Percentiles rank a stretch among this genome's conserved stretches.
phyloP scores from a whole-genome alignment of 257 asterid species.

The Leptodermis oblonga region DNA sequence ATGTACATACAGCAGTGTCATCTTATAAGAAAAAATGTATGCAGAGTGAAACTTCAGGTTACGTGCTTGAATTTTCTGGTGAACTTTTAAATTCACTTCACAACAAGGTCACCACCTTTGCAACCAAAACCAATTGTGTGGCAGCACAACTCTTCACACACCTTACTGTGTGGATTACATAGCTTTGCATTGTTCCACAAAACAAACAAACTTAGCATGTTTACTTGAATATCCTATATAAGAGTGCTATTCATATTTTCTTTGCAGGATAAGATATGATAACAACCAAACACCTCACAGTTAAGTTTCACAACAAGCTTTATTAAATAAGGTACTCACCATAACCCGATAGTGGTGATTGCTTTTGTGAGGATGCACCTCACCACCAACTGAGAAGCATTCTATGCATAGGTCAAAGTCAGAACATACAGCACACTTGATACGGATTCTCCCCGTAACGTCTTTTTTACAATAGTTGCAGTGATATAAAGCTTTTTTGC shows the following conservation, averaged over 20 bases:
- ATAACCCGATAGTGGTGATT: constrained; percentile 71
- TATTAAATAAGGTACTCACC: constrained; percentile 43
- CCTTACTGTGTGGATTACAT: background rate
- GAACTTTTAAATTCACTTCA: background rate
- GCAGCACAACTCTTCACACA: background rate
- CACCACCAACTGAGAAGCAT: constrained; percentile 88
- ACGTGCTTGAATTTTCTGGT: background rate
- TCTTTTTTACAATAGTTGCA: constrained; percentile 86
- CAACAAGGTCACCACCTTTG: background rate
- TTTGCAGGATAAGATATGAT: background rate
- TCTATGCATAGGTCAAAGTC: constrained; percentile 86
- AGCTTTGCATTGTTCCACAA: background rate
- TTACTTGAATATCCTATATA: background rate
- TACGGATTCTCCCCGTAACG: constrained; percentile 68
- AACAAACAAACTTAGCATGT: background rate
- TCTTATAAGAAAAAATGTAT: background rate
- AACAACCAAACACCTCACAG: background rate
- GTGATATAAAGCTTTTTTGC: constrained; percentile 74
- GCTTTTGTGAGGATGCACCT: constrained; percentile 82
- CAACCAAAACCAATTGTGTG: background rate
- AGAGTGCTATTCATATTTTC: background rate
- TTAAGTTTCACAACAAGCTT: background rate
- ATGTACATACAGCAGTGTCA: background rate
- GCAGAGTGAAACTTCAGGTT: background rate
- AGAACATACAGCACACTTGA: constrained; percentile 77